A percentile compares a stretch with the other conserved stretches of the same genome.
phyloP scores from a whole-genome alignment of 331 rosid species.

The Prunus yedoensis region DNA sequence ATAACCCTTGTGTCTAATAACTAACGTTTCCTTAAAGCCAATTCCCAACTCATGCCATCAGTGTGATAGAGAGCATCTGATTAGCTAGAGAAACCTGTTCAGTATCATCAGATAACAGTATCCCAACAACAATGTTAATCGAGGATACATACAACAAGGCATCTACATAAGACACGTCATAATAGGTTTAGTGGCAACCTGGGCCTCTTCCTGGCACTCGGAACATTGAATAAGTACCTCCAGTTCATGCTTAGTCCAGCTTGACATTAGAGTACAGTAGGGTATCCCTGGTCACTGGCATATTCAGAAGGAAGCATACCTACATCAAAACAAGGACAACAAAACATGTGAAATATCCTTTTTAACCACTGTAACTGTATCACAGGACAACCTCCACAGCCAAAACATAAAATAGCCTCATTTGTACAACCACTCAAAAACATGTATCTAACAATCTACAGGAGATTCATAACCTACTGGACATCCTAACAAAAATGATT shows the following conservation, averaged over 20 bases:
- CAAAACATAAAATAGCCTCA: neutral
- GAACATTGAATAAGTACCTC: constrained; percentile 24
- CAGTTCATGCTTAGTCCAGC: constrained; percentile 59
- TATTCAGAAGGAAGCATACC: constrained; percentile 69
- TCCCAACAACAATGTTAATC: constrained; percentile 37
- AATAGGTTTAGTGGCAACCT: constrained; percentile 34
- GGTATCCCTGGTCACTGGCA: constrained; percentile 94
- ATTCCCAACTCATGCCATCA: constrained; percentile 29
- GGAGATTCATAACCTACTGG: neutral
- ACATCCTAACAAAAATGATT: neutral
- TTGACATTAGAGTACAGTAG: constrained; percentile 91
- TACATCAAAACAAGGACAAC: constrained; percentile 34
- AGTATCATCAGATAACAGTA: constrained; percentile 30
- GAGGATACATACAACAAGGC: constrained; percentile 38
- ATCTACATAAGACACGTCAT: constrained; percentile 32
- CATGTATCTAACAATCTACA: neutral
- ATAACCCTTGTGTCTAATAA: constrained; percentile 4
- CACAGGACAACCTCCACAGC: neutral
- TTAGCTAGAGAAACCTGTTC: constrained; percentile 42
- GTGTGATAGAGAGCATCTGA: constrained; percentile 21
- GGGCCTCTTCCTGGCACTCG: constrained; percentile 26
- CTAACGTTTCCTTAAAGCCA: constrained; percentile 24
- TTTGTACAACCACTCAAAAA: neutral
- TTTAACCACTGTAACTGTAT: neutral
- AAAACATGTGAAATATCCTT: constrained; percentile 1